A percentile compares a stretch with the other conserved stretches of the same genome.
These are phyloP conservation scores for Verticillium isaacii DNA, from an alignment of 2,329 filamentous ascomycete species.

Conservation along the genomic window DNA sequence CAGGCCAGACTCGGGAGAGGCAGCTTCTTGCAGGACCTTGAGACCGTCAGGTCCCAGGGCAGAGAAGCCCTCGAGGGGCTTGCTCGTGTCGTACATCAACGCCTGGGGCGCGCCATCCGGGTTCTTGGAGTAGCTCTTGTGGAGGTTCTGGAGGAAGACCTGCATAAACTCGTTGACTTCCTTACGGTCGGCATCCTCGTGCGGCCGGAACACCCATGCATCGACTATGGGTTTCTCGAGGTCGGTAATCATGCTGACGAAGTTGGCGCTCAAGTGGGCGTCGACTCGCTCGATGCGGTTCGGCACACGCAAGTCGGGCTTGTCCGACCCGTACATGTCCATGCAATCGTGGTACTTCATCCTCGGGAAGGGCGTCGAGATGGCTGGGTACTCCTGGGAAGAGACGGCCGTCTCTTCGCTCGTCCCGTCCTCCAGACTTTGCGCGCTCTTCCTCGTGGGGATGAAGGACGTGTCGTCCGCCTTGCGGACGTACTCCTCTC, in stretches of 20 bases:
- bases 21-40: slow-evolving; percentile 23
- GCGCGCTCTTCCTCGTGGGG: slow-evolving; percentile 16
- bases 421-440: slow-evolving; percentile 5
- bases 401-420: not conserved
- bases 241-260: slow-evolving; percentile 70
- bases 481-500: slow-evolving; percentile 31
- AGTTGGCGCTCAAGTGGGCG: slow-evolving; percentile 55
- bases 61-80: slow-evolving; percentile 72
- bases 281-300: slow-evolving; percentile 66
- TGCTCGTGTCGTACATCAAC: slow-evolving; percentile 67
- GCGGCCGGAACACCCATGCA: slow-evolving; percentile 62
- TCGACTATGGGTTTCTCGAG: slow-evolving; percentile 69
- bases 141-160: slow-evolving; percentile 64
- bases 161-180: slow-evolving; percentile 58
- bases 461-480: slow-evolving; percentile 21
- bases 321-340: slow-evolving; percentile 78
- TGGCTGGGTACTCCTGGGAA: slow-evolving; percentile 16
- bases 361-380: slow-evolving; percentile 41
- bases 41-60: slow-evolving; percentile 53
- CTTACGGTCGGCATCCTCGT: slow-evolving; percentile 39
- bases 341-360: slow-evolving; percentile 76
- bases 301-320: slow-evolving; percentile 79
- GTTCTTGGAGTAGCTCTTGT: slow-evolving; percentile 58
- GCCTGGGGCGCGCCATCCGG: slow-evolving; percentile 75
- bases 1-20: slow-evolving; percentile 18